A percentile compares a stretch with the other conserved stretches of the same genome.
Evolutionary conservation across 129 eudicot species (phyloP).

Genomic region (Centella asiatica): DNA sequence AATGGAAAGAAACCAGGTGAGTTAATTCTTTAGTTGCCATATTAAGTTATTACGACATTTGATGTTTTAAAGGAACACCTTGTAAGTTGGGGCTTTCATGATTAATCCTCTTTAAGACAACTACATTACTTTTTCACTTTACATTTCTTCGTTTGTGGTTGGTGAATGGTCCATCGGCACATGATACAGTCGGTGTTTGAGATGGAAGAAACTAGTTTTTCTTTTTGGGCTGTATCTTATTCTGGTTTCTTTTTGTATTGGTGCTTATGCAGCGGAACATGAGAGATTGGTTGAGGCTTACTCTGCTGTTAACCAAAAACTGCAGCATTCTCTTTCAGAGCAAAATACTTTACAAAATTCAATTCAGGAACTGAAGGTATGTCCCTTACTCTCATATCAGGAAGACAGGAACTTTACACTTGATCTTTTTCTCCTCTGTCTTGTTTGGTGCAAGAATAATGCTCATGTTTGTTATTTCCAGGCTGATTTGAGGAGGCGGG

Average conservation of each 20-base stretch:
- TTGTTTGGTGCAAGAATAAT: not conserved
- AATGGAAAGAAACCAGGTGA: too few species aligned
- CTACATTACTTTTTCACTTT: too few species aligned
- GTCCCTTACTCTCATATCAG: not conserved
- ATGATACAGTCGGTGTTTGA: not conserved
- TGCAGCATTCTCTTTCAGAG: conserved; percentile 66
- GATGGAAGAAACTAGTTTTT: not conserved
- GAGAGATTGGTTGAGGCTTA: conserved; percentile 78
- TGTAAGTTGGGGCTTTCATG: too few species aligned
- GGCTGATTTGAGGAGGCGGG: conserved; percentile 71
- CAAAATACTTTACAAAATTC: conserved; percentile 46
- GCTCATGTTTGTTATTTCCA: conserved; percentile 11
- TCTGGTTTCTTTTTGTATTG: not conserved
- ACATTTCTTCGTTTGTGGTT: too few species aligned
- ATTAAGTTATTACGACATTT: too few species aligned
- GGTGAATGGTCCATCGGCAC: too few species aligned
- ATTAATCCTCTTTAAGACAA: too few species aligned
- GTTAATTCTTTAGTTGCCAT: too few species aligned
- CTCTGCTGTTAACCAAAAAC: conserved; percentile 50
- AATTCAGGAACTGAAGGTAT: conserved; percentile 62
- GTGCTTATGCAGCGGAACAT: conserved; percentile 54
- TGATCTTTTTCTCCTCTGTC: not conserved
- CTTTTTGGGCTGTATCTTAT: not conserved
- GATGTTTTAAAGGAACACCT: too few species aligned
- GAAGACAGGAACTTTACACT: not conserved